Percentiles rank a stretch among this genome's conserved stretches.
Conservation (phyloP, 805 yeast species). For the Kazachstania martiniae region DNA sequence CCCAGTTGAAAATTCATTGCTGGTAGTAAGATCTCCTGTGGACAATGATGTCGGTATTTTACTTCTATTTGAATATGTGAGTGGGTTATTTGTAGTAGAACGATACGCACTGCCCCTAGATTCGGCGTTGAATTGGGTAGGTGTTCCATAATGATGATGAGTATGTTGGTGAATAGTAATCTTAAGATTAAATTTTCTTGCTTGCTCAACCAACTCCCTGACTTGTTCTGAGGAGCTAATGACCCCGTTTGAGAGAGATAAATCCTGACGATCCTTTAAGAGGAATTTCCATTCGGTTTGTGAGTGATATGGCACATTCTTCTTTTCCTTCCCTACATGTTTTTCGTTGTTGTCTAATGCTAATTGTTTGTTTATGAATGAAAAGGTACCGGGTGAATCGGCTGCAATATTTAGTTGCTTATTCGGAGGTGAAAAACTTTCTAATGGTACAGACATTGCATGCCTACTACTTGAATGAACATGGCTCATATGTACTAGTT, state of each 20-base stretch:
- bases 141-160: conserved; percentile 53
- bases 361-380: no score
- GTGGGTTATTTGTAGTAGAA: no score
- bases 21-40: no score
- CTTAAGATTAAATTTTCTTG: conserved; percentile 43
- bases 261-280: conserved; percentile 35
- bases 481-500: no score
- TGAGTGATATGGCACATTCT: conserved; percentile 4
- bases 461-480: background rate
- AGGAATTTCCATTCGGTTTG: conserved; percentile 56
- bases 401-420: background rate
- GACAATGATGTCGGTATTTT: no score
- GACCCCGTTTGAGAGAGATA: conserved; percentile 39
- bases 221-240: conserved; percentile 46
- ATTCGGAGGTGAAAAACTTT: background rate
- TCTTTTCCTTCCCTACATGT: background rate
- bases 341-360: background rate
- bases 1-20: no score
- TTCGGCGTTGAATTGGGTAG: conserved; percentile 1
- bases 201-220: conserved; percentile 47
- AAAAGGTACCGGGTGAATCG: no score
- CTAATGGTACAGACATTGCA: no score
- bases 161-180: conserved; percentile 78
- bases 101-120: no score
- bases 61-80: no score